Evolutionary conservation across 768 basidiomycete species (phyloP).

Genomic region (Rhizopogon vesiculosus): DNA sequence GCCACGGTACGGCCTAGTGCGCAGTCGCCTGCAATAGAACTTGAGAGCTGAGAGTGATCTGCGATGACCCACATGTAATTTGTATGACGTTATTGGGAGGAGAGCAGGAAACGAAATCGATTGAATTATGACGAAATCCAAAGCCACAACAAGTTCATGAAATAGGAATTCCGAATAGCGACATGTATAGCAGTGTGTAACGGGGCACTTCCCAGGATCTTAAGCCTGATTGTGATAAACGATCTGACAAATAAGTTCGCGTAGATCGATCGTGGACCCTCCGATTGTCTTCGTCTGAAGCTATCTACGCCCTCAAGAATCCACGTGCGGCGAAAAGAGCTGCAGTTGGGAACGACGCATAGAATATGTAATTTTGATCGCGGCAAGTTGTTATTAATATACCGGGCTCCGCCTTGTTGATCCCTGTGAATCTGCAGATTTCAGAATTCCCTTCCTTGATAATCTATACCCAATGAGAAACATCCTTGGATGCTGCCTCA

Average conservation of each 20-base stretch:
- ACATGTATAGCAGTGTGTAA: too few species aligned
- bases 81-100: too few species aligned
- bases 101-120: too few species aligned
- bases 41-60: neutral
- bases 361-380: neutral
- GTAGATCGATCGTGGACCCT: neutral
- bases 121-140: too few species aligned
- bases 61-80: neutral
- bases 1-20: too few species aligned
- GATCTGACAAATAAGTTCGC: neutral
- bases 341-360: neutral
- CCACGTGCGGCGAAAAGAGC: neutral
- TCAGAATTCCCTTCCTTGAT: neutral
- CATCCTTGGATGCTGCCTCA: neutral
- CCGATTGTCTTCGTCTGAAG: too few species aligned
- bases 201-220: too few species aligned
- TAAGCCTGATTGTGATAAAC: neutral
- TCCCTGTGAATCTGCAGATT: neutral
- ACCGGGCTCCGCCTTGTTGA: neutral
- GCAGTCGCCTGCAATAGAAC: neutral
- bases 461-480: conserved; percentile 1
- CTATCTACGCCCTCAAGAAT: neutral
- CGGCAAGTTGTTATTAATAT: neutral
- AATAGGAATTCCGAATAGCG: too few species aligned
- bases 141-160: too few species aligned